Conservation (phyloP, 176 grass and related monocot species). For the Eragrostis curvula region DNA sequence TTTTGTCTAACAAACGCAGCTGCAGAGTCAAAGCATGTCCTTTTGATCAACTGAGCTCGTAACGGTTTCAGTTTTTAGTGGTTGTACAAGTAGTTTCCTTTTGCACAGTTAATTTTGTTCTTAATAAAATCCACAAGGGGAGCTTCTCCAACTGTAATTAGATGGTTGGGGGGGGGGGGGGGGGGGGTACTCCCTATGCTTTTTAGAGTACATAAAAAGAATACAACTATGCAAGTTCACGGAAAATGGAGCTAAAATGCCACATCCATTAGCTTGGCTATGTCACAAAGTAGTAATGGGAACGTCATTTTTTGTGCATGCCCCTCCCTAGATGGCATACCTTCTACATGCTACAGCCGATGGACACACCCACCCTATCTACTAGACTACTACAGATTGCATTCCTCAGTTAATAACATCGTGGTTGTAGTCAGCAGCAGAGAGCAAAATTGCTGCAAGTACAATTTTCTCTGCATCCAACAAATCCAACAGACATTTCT, state of each 20-base stretch:
- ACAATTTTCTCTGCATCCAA: background rate
- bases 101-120: too few relatives aligned
- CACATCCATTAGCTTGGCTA: background rate
- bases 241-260: background rate
- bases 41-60: background rate
- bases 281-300: background rate
- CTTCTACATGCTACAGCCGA: background rate
- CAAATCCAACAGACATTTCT: background rate
- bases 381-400: background rate
- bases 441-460: conserved; percentile 6
- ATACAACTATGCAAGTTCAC: background rate
- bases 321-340: background rate
- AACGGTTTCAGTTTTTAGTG: too few relatives aligned
- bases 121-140: too few relatives aligned
- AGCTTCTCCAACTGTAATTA: too few relatives aligned
- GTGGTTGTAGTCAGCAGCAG: conserved; percentile 18
- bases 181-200: too few relatives aligned
- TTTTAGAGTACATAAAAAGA: background rate
- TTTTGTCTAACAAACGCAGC: too few relatives aligned
- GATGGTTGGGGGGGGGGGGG: too few relatives aligned
- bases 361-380: background rate
- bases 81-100: too few relatives aligned
- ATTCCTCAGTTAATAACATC: background rate
- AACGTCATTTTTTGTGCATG: background rate
- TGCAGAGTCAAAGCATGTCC: background rate